Evolutionary conservation across 1,139 yeast genomes (phyloP).

Genomic region (Scheffersomyces illinoinensis): DNA sequence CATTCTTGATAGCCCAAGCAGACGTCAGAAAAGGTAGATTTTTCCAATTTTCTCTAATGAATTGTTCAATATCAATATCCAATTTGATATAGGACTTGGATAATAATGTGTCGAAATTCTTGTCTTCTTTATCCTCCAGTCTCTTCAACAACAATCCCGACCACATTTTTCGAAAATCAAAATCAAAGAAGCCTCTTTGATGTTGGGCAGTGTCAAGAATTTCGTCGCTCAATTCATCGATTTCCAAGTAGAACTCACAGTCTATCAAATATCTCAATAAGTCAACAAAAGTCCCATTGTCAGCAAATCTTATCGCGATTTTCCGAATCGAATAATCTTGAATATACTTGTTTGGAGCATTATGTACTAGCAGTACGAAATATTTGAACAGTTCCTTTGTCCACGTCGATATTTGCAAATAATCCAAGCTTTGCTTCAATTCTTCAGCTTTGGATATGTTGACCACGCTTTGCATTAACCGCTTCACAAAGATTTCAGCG

Average conservation of each 20-base stretch:
- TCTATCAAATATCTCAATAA: slow-evolving; percentile 23
- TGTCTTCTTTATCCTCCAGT: slow-evolving; percentile 11
- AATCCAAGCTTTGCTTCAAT: slow-evolving; percentile 21
- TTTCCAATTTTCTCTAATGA: slow-evolving; percentile 15
- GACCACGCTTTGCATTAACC: slow-evolving; percentile 36
- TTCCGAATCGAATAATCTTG: slow-evolving; percentile 22
- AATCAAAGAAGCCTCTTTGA: slow-evolving; percentile 14
- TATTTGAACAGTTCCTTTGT: slow-evolving; percentile 29
- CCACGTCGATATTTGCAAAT: slow-evolving; percentile 31
- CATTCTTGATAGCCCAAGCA: slow-evolving; percentile 9
- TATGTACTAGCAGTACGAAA: slow-evolving; percentile 32
- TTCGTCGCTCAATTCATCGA: slow-evolving; percentile 17
- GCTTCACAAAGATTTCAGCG: slow-evolving; percentile 32
- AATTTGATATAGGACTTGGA: slow-evolving; percentile 10
- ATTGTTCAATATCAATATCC: slow-evolving; percentile 17
- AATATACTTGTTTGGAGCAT: slow-evolving; percentile 34
- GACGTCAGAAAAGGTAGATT: slow-evolving; percentile 13
- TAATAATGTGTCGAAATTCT: slow-evolving; percentile 20
- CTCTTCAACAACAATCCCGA: slow-evolving; percentile 12
- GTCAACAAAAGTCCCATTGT: slow-evolving; percentile 16
- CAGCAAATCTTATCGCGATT: slow-evolving; percentile 18
- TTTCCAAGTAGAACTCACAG: slow-evolving; percentile 20
- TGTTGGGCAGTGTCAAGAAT: slow-evolving; percentile 14
- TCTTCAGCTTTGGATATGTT: slow-evolving; percentile 25
- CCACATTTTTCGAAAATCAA: slow-evolving; percentile 23